Percentiles rank a stretch among this genome's conserved stretches.
phyloP scores from a whole-genome alignment of 495 filamentous ascomycete genomes.

The Aspergillus haitiensis region DNA sequence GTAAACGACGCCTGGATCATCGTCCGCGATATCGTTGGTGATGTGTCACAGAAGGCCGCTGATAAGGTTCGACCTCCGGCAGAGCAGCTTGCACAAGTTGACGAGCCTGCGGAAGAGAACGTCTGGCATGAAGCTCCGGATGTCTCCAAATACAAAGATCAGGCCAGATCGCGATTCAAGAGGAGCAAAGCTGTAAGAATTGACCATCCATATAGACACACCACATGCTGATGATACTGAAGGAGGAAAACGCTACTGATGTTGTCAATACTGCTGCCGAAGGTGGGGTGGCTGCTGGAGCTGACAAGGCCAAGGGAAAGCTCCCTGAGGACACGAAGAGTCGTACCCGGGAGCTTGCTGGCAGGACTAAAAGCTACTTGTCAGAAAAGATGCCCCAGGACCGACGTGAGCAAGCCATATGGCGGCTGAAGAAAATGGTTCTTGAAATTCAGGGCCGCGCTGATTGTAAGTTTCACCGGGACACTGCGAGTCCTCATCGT shows the following conservation, averaged over 20 bases:
- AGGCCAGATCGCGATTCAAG: slow-evolving; percentile 66
- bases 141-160: slow-evolving; percentile 59
- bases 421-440: slow-evolving; percentile 96
- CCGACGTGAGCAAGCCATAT: slow-evolving; percentile 89
- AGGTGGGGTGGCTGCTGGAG: slow-evolving; percentile 50
- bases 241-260: slow-evolving; percentile 45
- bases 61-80: slow-evolving; percentile 72
- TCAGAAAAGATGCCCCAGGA: slow-evolving; percentile 85
- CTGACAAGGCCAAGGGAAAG: slow-evolving; percentile 49
- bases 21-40: slow-evolving; percentile 84
- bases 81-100: slow-evolving; percentile 75
- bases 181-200: slow-evolving; percentile 58
- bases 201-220: background rate
- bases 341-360: slow-evolving; percentile 30
- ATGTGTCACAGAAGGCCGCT: slow-evolving; percentile 83
- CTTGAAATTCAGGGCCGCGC: slow-evolving; percentile 91
- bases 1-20: slow-evolving; percentile 85
- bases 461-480: slow-evolving; percentile 60
- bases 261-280: slow-evolving; percentile 57
- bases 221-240: background rate
- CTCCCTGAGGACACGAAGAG: slow-evolving; percentile 43
- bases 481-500: background rate
- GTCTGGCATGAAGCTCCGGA: slow-evolving; percentile 90
- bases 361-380: slow-evolving; percentile 70
- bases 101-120: slow-evolving; percentile 82